phyloP scores from a whole-genome alignment of 1,139 yeast genomes.

The Saccharomyces hybrid region DNA sequence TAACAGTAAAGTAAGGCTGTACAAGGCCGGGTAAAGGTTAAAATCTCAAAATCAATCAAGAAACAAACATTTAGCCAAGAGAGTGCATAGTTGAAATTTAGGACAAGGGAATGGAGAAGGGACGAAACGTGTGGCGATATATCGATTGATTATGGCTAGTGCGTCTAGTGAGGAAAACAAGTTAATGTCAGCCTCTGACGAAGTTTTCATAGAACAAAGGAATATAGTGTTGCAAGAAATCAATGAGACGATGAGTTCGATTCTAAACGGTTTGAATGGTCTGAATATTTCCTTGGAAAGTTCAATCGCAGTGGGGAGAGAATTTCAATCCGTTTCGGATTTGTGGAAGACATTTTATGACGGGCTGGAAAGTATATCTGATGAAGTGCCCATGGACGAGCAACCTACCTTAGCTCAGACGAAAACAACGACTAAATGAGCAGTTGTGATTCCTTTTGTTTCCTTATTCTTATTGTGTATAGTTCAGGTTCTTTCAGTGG shows the following conservation, averaged over 20 bases:
- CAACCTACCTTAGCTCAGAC: neutral
- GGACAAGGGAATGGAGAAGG: neutral
- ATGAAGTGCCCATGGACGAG: conserved; percentile 6
- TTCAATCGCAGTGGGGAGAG: conserved; percentile 47
- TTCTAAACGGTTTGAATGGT: conserved; percentile 42
- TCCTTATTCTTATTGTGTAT: neutral
- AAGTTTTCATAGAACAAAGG: conserved; percentile 27
- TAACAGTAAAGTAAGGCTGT: neutral
- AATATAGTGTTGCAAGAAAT: conserved; percentile 29
- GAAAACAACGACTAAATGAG: conserved; percentile 1
- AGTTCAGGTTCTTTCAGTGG: neutral
- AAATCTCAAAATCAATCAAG: neutral
- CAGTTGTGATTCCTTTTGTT: neutral
- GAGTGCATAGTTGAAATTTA: neutral
- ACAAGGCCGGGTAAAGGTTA: neutral
- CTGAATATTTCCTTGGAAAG: conserved; percentile 46
- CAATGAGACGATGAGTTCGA: conserved; percentile 40
- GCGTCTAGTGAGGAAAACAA: neutral
- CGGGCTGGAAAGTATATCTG: conserved; percentile 26
- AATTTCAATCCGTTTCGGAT: conserved; percentile 43
- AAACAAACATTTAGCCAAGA: neutral
- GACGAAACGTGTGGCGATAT: neutral
- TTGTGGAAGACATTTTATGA: conserved; percentile 47
- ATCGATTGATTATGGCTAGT: neutral
- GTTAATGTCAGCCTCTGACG: conserved; percentile 10